Conservation (phyloP, 2,329 filamentous ascomycete genomes). For the Microcyclosporella mali region DNA sequence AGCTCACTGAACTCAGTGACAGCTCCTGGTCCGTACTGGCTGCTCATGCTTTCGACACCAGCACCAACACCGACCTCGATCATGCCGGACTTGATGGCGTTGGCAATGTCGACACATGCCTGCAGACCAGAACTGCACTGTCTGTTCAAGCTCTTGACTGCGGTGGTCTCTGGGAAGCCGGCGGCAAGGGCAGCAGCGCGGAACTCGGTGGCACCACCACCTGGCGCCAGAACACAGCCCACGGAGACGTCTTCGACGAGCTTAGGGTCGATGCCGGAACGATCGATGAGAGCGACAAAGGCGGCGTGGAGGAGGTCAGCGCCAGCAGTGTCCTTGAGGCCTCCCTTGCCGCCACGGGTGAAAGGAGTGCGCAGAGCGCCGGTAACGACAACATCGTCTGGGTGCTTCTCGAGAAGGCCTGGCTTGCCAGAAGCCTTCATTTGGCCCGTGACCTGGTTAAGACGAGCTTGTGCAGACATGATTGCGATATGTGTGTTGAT, state of each 20-base stretch:
- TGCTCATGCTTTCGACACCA: constrained; percentile 93
- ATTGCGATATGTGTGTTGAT: not conserved
- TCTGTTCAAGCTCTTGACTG: constrained; percentile 84
- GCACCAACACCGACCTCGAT: constrained; percentile 92
- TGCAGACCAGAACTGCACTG: constrained; percentile 93
- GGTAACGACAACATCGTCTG: constrained; percentile 78
- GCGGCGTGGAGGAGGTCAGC: constrained; percentile 80
- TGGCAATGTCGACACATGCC: constrained; percentile 88
- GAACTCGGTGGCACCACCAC: constrained; percentile 94
- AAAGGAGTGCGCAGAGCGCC: constrained; percentile 85
- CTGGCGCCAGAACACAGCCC: constrained; percentile 83
- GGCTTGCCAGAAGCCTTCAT: constrained; percentile 42
- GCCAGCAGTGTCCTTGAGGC: constrained; percentile 90
- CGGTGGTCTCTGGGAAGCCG: constrained; percentile 77
- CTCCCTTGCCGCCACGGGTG: constrained; percentile 87
- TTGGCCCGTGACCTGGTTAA: constrained; percentile 54
- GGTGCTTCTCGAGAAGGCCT: constrained; percentile 47
- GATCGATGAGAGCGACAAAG: constrained; percentile 72
- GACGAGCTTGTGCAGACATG: constrained; percentile 34
- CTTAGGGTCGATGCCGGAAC: constrained; percentile 80
- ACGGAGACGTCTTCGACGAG: constrained; percentile 91
- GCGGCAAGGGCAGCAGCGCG: constrained; percentile 84
- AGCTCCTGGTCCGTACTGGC: constrained; percentile 81
- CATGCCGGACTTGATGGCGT: constrained; percentile 85
- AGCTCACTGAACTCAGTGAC: constrained; percentile 90